Conservation (phyloP, 106 monocot species). For the Ottelia alismoides region DNA sequence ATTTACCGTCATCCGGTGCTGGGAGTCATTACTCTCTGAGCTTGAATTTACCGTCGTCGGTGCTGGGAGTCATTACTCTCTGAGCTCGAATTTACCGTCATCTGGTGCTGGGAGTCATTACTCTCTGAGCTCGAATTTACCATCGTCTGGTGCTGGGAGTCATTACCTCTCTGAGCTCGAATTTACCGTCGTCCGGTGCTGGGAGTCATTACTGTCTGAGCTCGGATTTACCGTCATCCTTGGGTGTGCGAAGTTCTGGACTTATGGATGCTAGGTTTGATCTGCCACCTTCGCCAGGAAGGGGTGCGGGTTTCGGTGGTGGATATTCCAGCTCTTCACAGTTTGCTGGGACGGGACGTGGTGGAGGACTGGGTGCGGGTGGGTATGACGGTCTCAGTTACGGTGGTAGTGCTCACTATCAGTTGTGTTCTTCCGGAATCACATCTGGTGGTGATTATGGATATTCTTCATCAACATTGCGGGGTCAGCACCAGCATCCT, state of each 20-base stretch:
- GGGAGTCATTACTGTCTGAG: too few relatives aligned
- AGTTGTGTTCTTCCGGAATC: conserved; percentile 21
- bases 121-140: too few relatives aligned
- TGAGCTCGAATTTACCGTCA: too few relatives aligned
- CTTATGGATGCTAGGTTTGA: conserved; percentile 13
- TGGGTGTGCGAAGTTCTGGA: conserved; percentile 16
- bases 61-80: conserved; percentile 5
- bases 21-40: too few relatives aligned
- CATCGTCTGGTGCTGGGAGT: too few relatives aligned
- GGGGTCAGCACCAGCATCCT: conserved; percentile 12
- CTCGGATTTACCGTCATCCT: conserved; percentile 7
- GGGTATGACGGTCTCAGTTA: conserved; percentile 28
- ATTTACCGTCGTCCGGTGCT: too few relatives aligned
- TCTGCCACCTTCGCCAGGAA: too few relatives aligned
- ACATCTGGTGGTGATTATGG: conserved; percentile 29
- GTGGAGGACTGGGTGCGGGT: conserved; percentile 17
- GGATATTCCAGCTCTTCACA: not conserved
- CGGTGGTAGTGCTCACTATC: conserved; percentile 29
- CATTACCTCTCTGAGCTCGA: too few relatives aligned
- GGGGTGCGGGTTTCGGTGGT: conserved; percentile 11
- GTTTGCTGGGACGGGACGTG: too few relatives aligned
- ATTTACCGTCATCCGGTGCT: too few relatives aligned
- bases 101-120: too few relatives aligned
- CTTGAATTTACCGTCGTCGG: conserved; percentile 1
- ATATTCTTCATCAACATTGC: conserved; percentile 18